Evolutionary conservation across 495 filamentous ascomycete genomes (phyloP), one percentile per base, ranked within the genome.

Genomic region (Talaromyces liani): DNA sequence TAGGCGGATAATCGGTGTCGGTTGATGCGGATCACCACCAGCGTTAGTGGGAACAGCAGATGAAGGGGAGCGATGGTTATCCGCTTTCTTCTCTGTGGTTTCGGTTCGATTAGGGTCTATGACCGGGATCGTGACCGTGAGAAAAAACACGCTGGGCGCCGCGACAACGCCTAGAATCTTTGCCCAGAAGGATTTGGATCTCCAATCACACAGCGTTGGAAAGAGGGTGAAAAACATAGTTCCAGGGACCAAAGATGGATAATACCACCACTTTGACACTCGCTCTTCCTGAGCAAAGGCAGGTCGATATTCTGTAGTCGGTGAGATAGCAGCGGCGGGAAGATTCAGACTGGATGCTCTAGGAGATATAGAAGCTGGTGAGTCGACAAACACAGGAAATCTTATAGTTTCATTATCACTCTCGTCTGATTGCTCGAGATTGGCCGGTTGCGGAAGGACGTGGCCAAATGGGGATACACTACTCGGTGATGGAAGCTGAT

Each of bases 101-200:
- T 85, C 82, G 1, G 80, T 73, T 3, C 81, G 80, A 10, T 83
- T 78, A 8, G 81, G 73, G 45, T 98, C 92, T 8, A 97, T 86
- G 0, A 98, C 92, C 3, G 95, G 95, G n/a, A 99, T 71, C 0
- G 95, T 98, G 36, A 94, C 87, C 0, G 92, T 92, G 10, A 99
- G 81, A 5, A 97, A 78, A 60, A 99, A 92, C 31, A 98, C 89
- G 68, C 88, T 96, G 4, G 94, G 92, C 3, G 91, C 88, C 5
- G 92, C 91, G 61, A 94, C 77, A 12, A 96, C 64, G 25, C 91
- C 91, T 16, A 97, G 70, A 16, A 89, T 66, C 64, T 90, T 92
- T 64, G 90, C 92, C 84, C 86, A 89, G 20, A 88, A 74, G 9
- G 72, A 82, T 71, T 97, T 98, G 3, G 87, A 83, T 57, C 73